Evolutionary conservation across 202 grass and related monocot species (phyloP), one percentile per base, ranked within the genome.

Genomic region (Brachypodium distachyon): DNA sequence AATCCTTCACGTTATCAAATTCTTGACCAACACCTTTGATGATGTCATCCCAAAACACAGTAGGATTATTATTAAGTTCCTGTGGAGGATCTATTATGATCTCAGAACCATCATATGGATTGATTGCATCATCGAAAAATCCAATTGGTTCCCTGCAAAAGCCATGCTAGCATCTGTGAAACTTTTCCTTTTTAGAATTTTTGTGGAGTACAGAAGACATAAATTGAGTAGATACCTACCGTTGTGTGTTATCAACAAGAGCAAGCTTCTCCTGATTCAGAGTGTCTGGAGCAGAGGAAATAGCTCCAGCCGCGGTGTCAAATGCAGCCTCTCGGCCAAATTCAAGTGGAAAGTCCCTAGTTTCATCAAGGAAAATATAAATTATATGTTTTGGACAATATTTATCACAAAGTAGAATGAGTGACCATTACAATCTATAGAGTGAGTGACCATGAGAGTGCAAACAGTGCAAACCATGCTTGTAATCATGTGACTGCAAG

Each of bases 1-100:
- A 98, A 44, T 98, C 95, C 82, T 98, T 98, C 79, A 92, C 95
- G 66, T 98, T 98, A 81, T 98, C 95, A 88, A 98, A 98, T 73
- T 98, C 95, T 82, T 98, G 95, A 56, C 91, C 95, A 39, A 98
- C 95, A 74, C 95, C 95, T 71, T 90, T 98, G 65, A 98, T 98
- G 62, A 93, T 87, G 32, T 78, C 84, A 70, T 92, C 95, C 89
- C 91, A 98, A 76, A 86, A 77, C 46, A 88, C 53, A 57, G 73
- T 58, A 55, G 84, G 83, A 77, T 79, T 73, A 57, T 73, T 83
- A 37, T 77, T 84, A 74, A 92, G 65, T 57, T 69, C 79, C 40
- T 83, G 85, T 5, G 83, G 75, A 82, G 89, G 85, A 69, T 94
- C 91, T 63, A 74, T 62, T 65, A 76, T 77, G 41, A 81, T 84